Evolutionary conservation across 345 rosid species (phyloP).

Genomic region (Lepidium africanum): DNA sequence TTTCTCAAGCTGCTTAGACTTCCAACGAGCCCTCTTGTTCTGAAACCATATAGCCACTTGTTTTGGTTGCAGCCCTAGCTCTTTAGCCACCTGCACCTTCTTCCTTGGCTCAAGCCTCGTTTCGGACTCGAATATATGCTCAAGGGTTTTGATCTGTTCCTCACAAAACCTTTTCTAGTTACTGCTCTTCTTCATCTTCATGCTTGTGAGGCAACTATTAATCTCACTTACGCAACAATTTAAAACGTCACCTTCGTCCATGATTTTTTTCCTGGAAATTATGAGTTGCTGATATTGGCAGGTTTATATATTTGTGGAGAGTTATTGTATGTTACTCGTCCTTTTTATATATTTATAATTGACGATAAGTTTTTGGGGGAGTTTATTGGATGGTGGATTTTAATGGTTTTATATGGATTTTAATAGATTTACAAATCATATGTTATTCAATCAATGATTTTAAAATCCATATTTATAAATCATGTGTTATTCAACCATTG

Average conservation of each 20-base stretch:
- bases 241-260: constrained; percentile 9
- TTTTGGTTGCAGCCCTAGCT: constrained; percentile 72
- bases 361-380: too few relatives aligned
- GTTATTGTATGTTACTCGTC: not conserved
- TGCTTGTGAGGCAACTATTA: not conserved
- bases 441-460: too few relatives aligned
- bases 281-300: constrained; percentile 2
- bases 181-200: constrained; percentile 24
- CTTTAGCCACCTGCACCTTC: constrained; percentile 60
- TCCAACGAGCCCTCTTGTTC: constrained; percentile 84
- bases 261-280: not conserved
- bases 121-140: constrained; percentile 62
- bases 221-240: constrained; percentile 9
- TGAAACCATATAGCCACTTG: constrained; percentile 94
- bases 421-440: too few relatives aligned
- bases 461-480: too few relatives aligned
- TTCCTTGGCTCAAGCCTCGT: constrained; percentile 65
- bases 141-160: constrained; percentile 60
- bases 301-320: constrained; percentile 17
- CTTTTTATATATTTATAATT: too few relatives aligned
- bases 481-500: too few relatives aligned
- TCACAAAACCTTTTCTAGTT: constrained; percentile 65
- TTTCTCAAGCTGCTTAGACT: constrained; percentile 63
- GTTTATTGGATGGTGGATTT: too few relatives aligned
- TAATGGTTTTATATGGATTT: too few relatives aligned